Conservation (phyloP, 108 stramenopile genomes). For the Cyclotella kingstonii region DNA sequence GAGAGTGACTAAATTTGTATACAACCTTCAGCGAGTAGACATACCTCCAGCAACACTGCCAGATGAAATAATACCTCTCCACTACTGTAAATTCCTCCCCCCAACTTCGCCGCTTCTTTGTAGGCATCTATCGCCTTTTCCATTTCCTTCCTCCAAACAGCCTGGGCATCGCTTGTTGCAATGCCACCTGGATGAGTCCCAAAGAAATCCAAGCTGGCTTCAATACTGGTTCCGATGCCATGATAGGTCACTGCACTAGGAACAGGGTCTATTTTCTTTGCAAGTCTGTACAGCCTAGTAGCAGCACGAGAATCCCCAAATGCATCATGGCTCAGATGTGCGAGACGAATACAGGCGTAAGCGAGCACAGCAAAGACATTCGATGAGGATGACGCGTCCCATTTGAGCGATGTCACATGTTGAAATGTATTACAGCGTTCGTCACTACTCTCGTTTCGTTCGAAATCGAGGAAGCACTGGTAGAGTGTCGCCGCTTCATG, state of each 20-base stretch:
- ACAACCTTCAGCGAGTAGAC: not conserved
- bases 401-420: slow-evolving; percentile 63
- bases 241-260: slow-evolving; percentile 63
- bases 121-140: slow-evolving; percentile 67
- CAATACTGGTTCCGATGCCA: slow-evolving; percentile 65
- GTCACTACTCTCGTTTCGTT: too few species aligned
- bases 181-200: not conserved
- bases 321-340: slow-evolving; percentile 70
- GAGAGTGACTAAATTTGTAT: not conserved
- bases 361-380: slow-evolving; percentile 54
- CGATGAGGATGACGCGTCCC: not conserved
- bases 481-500: slow-evolving; percentile 86
- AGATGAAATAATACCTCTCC: slow-evolving; percentile 56
- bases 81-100: slow-evolving; percentile 25
- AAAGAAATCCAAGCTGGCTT: slow-evolving; percentile 52
- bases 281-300: slow-evolving; percentile 61
- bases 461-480: slow-evolving; percentile 73
- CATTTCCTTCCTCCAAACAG: slow-evolving; percentile 48
- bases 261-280: slow-evolving; percentile 57
- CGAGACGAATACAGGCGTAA: slow-evolving; percentile 70
- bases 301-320: slow-evolving; percentile 78
- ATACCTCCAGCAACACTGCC: slow-evolving; percentile 74
- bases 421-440: slow-evolving; percentile 63
- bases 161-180: not conserved
- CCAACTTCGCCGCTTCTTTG: slow-evolving; percentile 45